Percentiles rank a stretch among this genome's conserved stretches.
phyloP scores from a whole-genome alignment of 2,329 filamentous ascomycete species.

The Aspergillus piperis region DNA sequence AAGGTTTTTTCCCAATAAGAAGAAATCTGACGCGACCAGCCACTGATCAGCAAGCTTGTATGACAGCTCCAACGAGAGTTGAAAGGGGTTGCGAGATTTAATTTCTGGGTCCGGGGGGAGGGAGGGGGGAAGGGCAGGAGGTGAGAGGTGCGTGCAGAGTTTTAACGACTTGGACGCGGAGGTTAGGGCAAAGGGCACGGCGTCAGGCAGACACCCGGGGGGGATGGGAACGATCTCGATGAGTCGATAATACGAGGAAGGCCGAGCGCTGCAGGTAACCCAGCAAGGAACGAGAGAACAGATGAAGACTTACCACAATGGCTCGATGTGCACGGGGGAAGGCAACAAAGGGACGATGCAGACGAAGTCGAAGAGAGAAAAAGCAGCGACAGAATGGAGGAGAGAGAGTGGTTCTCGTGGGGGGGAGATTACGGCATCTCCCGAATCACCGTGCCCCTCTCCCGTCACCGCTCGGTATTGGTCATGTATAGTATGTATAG shows the following conservation, averaged over 20 bases:
- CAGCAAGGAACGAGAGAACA: slow-evolving; percentile 9
- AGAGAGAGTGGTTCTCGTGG: slow-evolving; percentile 16
- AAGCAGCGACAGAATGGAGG: slow-evolving; percentile 2
- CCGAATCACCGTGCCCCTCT: slow-evolving; percentile 3
- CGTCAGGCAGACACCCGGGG: slow-evolving; percentile 18
- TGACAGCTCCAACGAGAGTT: neutral
- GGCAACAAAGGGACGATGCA: slow-evolving; percentile 1
- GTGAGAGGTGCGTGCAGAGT: slow-evolving; percentile 23
- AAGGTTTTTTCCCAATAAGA: slow-evolving; percentile 14
- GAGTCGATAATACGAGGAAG: slow-evolving; percentile 10
- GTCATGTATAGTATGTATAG: neutral
- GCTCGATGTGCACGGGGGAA: neutral
- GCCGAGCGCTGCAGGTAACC: neutral
- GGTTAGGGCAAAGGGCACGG: slow-evolving; percentile 31
- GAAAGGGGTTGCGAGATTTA: slow-evolving; percentile 20
- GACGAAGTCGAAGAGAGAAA: slow-evolving; percentile 4
- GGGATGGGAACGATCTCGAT: neutral
- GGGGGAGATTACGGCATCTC: slow-evolving; percentile 12
- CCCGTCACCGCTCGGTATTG: neutral
- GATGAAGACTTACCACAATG: slow-evolving; percentile 3
- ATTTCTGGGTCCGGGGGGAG: slow-evolving; percentile 9
- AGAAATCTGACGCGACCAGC: slow-evolving; percentile 15
- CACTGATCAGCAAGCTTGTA: slow-evolving; percentile 19
- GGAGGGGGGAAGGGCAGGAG: neutral
- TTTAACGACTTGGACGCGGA: slow-evolving; percentile 19